Conservation (phyloP, 2,329 filamentous ascomycete genomes). For the Sporothrix dimorphospora region DNA sequence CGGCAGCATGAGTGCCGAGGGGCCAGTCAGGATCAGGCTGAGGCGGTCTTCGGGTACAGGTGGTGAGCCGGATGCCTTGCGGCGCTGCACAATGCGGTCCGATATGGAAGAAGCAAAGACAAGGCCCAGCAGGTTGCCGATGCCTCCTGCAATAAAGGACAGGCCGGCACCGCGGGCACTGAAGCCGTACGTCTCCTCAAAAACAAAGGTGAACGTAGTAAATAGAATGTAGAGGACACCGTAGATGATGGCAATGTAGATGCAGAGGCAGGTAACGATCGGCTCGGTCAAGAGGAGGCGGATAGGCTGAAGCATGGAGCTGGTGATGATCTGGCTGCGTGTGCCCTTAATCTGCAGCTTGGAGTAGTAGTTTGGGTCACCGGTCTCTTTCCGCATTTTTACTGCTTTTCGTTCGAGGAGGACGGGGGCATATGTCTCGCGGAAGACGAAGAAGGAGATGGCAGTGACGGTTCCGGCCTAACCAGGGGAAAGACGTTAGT, state of each 20-base stretch:
- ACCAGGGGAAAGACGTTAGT: not conserved
- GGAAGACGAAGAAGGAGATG: not conserved
- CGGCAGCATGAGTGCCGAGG: conserved; percentile 54
- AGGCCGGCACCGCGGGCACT: conserved; percentile 50
- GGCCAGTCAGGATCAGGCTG: conserved; percentile 49
- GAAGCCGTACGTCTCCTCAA: conserved; percentile 52
- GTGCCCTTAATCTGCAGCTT: not conserved
- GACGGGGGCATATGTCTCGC: not conserved
- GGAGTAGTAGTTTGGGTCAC: not conserved
- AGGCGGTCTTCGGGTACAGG: conserved; percentile 35
- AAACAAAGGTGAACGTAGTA: conserved; percentile 55
- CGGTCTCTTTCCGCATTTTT: not conserved
- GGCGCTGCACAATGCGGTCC: conserved; percentile 54
- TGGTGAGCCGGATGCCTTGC: conserved; percentile 37
- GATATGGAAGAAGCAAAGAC: conserved; percentile 41
- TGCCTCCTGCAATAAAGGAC: conserved; percentile 52
- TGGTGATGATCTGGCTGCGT: not conserved
- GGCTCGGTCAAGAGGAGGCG: not conserved
- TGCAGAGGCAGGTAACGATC: conserved; percentile 8
- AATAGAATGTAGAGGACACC: conserved; percentile 57
- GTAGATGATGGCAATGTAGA: conserved; percentile 44
- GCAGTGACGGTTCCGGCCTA: not conserved
- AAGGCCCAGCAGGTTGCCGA: conserved; percentile 49
- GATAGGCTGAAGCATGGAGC: not conserved
- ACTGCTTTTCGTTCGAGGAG: not conserved